Conservation (phyloP, 257 asterid species). For the Solanum sitiens region DNA sequence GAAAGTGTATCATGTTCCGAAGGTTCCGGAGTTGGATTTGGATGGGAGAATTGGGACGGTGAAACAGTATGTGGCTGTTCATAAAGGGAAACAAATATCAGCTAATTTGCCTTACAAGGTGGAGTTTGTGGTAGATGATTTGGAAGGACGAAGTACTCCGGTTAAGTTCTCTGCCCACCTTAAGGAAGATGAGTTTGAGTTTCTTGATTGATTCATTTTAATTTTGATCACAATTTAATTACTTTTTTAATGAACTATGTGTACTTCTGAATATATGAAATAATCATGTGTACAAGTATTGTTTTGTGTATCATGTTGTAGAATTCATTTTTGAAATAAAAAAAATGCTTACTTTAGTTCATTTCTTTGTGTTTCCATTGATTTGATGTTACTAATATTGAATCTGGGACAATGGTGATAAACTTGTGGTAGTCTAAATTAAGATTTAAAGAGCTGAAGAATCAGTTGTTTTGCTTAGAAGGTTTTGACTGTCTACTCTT, state of each 20-base stretch:
- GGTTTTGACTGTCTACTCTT: background rate
- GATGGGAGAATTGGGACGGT: constrained; percentile 47
- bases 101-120: constrained; percentile 85
- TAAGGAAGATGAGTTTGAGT: constrained; percentile 92
- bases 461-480: background rate
- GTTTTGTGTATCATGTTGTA: background rate
- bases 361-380: background rate
- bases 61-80: constrained; percentile 72
- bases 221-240: background rate
- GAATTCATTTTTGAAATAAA: background rate
- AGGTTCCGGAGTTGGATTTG: constrained; percentile 61
- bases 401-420: background rate
- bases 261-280: constrained; percentile 2
- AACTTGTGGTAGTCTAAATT: background rate
- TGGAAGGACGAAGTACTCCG: constrained; percentile 56
- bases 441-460: background rate
- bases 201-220: constrained; percentile 46
- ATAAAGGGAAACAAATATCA: constrained; percentile 67
- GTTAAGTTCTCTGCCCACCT: constrained; percentile 64
- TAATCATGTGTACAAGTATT: background rate
- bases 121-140: constrained; percentile 46
- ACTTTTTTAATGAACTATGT: constrained; percentile 1
- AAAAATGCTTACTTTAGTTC: background rate
- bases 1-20: constrained; percentile 78
- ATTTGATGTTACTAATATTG: background rate